These are phyloP conservation scores for Capsella bursapastoris DNA, from an alignment of 345 rosid genomes.

Conservation along the genomic window DNA sequence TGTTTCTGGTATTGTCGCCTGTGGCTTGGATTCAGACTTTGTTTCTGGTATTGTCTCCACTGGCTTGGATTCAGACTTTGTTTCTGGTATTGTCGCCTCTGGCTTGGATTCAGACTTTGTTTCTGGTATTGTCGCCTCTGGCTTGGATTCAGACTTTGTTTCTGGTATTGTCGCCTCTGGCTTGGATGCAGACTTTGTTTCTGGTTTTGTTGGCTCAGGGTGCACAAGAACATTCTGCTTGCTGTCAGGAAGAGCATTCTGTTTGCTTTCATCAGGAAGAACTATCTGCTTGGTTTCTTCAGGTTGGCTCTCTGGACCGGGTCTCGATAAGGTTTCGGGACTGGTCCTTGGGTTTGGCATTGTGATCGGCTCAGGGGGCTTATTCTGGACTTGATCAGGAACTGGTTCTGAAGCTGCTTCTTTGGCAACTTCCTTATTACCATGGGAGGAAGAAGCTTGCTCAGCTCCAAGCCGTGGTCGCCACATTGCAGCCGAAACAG, in stretches of 20 bases:
- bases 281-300: constrained; percentile 23
- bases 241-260: constrained; percentile 25
- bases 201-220: constrained; percentile 52
- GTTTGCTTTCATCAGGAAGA: constrained; percentile 35
- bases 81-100: constrained; percentile 52
- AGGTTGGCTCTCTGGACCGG: constrained; percentile 27
- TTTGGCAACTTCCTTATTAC: constrained; percentile 49
- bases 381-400: constrained; percentile 59
- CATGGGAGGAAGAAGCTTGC: constrained; percentile 45
- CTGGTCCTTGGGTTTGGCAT: constrained; percentile 47
- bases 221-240: constrained; percentile 40
- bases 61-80: constrained; percentile 49
- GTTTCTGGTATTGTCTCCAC: constrained; percentile 55
- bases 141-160: constrained; percentile 52
- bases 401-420: constrained; percentile 45
- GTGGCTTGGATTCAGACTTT: constrained; percentile 50
- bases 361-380: constrained; percentile 74
- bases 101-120: constrained; percentile 52
- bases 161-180: constrained; percentile 54
- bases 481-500: constrained; percentile 83
- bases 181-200: constrained; percentile 52
- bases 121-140: constrained; percentile 47
- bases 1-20: constrained; percentile 53
- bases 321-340: constrained; percentile 41
- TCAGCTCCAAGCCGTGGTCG: constrained; percentile 62